Evolutionary conservation across 495 filamentous ascomycete genomes (phyloP).

Genomic region (Penicillium turbatum): DNA sequence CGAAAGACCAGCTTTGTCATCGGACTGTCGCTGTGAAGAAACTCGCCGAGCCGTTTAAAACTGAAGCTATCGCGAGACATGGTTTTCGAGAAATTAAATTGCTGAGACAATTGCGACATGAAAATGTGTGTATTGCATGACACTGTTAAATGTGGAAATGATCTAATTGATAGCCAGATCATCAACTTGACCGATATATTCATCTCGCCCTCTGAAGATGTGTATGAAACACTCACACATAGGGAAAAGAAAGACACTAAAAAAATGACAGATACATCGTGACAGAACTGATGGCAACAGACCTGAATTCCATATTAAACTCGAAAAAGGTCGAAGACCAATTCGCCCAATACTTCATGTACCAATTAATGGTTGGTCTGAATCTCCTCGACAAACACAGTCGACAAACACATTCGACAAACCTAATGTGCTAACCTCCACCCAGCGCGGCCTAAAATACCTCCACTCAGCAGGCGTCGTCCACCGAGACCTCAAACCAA

Average conservation of each 20-base stretch:
- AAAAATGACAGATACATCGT: slow-evolving; percentile 76
- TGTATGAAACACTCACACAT: slow-evolving; percentile 55
- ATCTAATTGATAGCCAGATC: slow-evolving; percentile 55
- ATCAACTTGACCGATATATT: slow-evolving; percentile 98
- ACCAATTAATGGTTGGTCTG: slow-evolving; percentile 80
- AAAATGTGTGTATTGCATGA: slow-evolving; percentile 66
- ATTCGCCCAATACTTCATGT: slow-evolving; percentile 98
- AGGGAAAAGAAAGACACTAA: slow-evolving; percentile 21
- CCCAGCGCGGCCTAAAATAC: slow-evolving; percentile 92
- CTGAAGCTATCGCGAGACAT: slow-evolving; percentile 87
- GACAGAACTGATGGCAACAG: slow-evolving; percentile 93
- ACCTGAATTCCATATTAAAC: slow-evolving; percentile 88
- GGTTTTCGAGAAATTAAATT: slow-evolving; percentile 96
- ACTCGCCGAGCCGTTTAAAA: slow-evolving; percentile 99
- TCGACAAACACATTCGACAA: background rate
- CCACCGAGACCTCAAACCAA: slow-evolving; percentile 94
- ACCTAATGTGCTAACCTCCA: slow-evolving; percentile 21
- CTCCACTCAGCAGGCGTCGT: slow-evolving; percentile 98
- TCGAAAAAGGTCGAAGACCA: slow-evolving; percentile 94
- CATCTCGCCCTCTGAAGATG: slow-evolving; percentile 97
- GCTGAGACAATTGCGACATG: slow-evolving; percentile 89
- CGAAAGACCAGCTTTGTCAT: slow-evolving; percentile 86
- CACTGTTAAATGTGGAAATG: background rate
- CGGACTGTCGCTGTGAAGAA: slow-evolving; percentile 97
- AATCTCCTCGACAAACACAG: background rate